A percentile compares a stretch with the other conserved stretches of the same genome.
These are phyloP conservation scores for Verticillium nonalfalfae DNA, from an alignment of 2,329 filamentous ascomycete genomes.

Conservation along the genomic window DNA sequence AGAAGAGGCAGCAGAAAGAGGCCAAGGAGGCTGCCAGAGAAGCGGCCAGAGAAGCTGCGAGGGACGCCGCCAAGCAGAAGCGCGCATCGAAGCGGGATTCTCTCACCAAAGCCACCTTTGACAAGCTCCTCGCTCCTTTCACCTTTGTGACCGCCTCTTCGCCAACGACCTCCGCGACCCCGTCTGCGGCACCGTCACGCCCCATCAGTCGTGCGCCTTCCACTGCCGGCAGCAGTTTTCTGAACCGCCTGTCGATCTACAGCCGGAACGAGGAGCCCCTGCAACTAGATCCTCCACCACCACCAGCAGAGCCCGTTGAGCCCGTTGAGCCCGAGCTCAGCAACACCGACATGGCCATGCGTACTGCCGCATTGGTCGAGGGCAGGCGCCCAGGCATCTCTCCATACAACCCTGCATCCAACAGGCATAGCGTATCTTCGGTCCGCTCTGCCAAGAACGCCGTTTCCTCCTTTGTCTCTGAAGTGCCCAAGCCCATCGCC, in stretches of 20 bases:
- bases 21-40: not conserved
- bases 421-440: conserved; percentile 45
- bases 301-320: not conserved
- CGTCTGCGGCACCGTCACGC: not conserved
- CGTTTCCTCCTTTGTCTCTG: conserved; percentile 44
- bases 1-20: conserved; percentile 17
- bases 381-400: conserved; percentile 9
- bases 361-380: conserved; percentile 9
- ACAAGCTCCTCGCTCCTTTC: conserved; percentile 1
- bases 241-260: conserved; percentile 1
- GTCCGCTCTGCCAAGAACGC: conserved; percentile 43
- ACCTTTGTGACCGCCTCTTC: not conserved
- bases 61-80: not conserved
- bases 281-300: not conserved
- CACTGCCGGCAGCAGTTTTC: not conserved
- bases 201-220: not conserved
- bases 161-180: not conserved
- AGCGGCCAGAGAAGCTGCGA: not conserved
- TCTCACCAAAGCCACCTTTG: not conserved
- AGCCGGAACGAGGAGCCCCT: not conserved
- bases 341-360: conserved; percentile 9
- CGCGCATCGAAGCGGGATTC: not conserved
- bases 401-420: conserved; percentile 20
- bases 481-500: conserved; percentile 67
- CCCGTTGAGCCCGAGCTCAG: not conserved